phyloP scores from a whole-genome alignment of 2,329 filamentous ascomycete species.

The Acephala macrosclerotiorum region DNA sequence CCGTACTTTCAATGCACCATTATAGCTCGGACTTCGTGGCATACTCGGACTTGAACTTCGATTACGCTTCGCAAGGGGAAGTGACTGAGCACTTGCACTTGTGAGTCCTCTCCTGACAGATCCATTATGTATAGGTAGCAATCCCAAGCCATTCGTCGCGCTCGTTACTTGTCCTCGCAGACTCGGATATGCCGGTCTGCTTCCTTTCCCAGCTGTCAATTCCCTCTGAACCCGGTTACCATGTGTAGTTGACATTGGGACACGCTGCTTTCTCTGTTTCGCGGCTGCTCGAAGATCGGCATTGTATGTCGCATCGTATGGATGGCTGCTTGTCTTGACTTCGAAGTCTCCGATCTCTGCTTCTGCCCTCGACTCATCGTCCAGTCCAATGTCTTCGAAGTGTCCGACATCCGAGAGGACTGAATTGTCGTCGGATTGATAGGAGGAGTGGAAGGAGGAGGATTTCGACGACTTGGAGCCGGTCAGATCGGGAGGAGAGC shows the following conservation, averaged over 20 bases:
- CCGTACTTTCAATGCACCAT: constrained; percentile 33
- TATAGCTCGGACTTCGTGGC: constrained; percentile 29
- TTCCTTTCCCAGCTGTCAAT: constrained; percentile 36
- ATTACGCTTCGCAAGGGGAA: constrained; percentile 38
- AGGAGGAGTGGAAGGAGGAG: constrained; percentile 84
- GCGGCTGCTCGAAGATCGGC: constrained; percentile 36
- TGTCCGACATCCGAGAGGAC: constrained; percentile 77
- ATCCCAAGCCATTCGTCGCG: constrained; percentile 40
- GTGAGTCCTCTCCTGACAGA: constrained; percentile 34
- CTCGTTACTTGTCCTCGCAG: constrained; percentile 38
- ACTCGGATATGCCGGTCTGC: constrained; percentile 35
- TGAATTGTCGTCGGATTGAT: constrained; percentile 74
- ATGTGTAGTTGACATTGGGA: constrained; percentile 35
- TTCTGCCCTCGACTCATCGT: constrained; percentile 62
- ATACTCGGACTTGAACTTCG: constrained; percentile 42
- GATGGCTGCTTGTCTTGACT: constrained; percentile 38
- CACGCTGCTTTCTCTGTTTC: constrained; percentile 35
- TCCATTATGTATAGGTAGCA: constrained; percentile 37
- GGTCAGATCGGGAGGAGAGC: constrained; percentile 80
- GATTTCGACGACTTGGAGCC: constrained; percentile 90
- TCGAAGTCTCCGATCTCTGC: constrained; percentile 41
- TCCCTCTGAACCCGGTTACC: constrained; percentile 40
- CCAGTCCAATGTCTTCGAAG: constrained; percentile 89
- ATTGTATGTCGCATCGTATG: constrained; percentile 38
- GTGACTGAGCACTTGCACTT: constrained; percentile 35